Percentiles rank a stretch among this genome's conserved stretches.
Conservation (phyloP, 1,284 basidiomycete genomes). For the Ganoderma lucidum region DNA sequence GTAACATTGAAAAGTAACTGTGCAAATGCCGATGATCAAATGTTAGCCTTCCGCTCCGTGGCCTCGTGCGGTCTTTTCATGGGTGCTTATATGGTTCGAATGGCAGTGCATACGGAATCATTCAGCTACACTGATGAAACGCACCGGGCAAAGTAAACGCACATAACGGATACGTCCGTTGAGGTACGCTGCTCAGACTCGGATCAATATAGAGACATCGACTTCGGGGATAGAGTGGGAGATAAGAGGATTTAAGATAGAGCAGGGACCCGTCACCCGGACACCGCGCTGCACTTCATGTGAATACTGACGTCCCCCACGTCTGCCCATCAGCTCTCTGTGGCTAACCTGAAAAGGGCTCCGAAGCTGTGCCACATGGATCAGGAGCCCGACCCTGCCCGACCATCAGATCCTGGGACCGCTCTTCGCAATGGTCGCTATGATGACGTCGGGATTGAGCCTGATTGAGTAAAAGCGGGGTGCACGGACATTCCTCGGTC, state of each 20-base stretch:
- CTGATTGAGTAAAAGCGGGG: background rate
- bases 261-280: background rate
- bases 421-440: background rate
- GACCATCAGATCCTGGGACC: background rate
- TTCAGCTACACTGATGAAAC: background rate
- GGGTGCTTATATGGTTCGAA: background rate
- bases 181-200: background rate
- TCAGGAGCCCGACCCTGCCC: background rate
- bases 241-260: background rate
- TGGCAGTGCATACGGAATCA: background rate
- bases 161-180: no score
- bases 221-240: background rate
- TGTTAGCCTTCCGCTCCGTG: background rate
- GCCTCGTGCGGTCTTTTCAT: background rate
- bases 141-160: background rate
- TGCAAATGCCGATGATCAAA: constrained; percentile 4
- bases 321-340: background rate
- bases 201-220: background rate
- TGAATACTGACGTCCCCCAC: background rate
- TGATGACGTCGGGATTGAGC: background rate
- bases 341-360: background rate
- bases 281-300: background rate
- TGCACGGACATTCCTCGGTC: background rate
- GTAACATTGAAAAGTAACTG: background rate
- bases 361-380: background rate